A percentile compares a stretch with the other conserved stretches of the same genome.
These are phyloP conservation scores for Sporothrix sp. DNA, from an alignment of 2,329 filamentous ascomycete species.

Conservation along the genomic window DNA sequence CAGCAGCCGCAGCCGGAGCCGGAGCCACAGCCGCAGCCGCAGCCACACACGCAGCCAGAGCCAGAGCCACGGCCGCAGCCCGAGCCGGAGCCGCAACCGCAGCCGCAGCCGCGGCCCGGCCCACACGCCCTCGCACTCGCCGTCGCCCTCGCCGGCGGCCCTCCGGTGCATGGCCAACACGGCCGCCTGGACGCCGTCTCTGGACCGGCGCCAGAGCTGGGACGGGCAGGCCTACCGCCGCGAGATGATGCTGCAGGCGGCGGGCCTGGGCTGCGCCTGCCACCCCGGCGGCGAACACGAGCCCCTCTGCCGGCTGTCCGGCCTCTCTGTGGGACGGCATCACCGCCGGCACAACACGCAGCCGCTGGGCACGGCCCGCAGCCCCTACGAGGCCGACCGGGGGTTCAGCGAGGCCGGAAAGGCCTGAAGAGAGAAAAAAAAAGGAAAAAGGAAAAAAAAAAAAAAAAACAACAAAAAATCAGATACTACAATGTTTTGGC, in stretches of 20 bases:
- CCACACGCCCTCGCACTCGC: neutral
- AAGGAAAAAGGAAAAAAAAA: neutral
- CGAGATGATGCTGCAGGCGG: conserved; percentile 24
- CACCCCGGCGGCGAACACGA: neutral
- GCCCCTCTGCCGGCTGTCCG: too few species aligned
- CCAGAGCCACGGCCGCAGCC: too few species aligned
- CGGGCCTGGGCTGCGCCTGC: conserved; percentile 7
- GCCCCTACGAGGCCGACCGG: conserved; percentile 10
- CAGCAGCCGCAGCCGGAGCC: neutral
- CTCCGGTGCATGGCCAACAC: conserved; percentile 28
- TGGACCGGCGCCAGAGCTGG: conserved; percentile 42
- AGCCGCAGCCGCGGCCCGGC: neutral
- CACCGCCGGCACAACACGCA: neutral
- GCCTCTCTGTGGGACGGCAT: too few species aligned
- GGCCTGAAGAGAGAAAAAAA: neutral
- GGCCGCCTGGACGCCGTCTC: conserved; percentile 37
- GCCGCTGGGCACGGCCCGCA: neutral
- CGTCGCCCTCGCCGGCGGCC: conserved; percentile 14
- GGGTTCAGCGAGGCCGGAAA: conserved; percentile 13
- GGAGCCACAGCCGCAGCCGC: neutral
- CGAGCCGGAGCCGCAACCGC: too few species aligned
- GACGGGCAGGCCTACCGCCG: conserved; percentile 45
- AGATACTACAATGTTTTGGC: conserved; percentile 19
- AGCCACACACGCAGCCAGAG: too few species aligned
- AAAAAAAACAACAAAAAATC: neutral